Base-by-base conservation (phyloP, 768 basidiomycete species). In the Leccinum uliginosum region DNA sequence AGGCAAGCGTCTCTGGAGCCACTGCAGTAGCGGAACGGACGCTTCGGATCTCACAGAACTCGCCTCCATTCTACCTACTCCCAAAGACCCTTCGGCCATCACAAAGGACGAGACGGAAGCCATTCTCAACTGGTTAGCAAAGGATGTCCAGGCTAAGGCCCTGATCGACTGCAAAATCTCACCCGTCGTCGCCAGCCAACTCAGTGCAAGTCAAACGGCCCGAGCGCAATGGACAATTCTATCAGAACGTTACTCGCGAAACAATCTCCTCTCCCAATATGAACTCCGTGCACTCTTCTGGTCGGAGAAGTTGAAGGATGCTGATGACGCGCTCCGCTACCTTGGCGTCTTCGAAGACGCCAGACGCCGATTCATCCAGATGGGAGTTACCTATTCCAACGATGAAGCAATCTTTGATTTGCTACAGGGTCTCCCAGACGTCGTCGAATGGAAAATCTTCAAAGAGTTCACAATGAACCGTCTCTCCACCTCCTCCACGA, bases 161-260 rank as follows among this genome's bases (percentile, higher is more conserved):
- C 34, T 62, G 0, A 54, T 62, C 0, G 43, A 62, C 2, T 0
- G 40, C 1, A 50, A 47, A 15, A 11, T 62, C 0, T 49, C 61
- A 2, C 8, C 30, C 0, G 1, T 24, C 0, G 12, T 63, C 0
- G 1, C 35, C 0, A 12, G 6, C 0, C 49, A 49, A 0, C 51
- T 59, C 0, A 6, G 24, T 7, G n/a, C 32, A 0, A 14, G 3
- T 0, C 45, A 54, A 0, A 50, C 47, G 0, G 48, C 54, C 0
- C 1, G 17, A 0, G 26, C 48, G 0, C 60, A 62, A 27, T 58
- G 49, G 51, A 30, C 32, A 0, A 2, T 19, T 0, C 10, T 51
- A 2, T n/a, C 38, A 0, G 0, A n/a, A 1, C 4, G 21, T 3
- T 53, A 21, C 3, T 15, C 15, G 0, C 7, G 3, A 2, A 35